phyloP scores from a whole-genome alignment of 2,329 filamentous ascomycete genomes.

The Davidsoniella neocaledoniae region DNA sequence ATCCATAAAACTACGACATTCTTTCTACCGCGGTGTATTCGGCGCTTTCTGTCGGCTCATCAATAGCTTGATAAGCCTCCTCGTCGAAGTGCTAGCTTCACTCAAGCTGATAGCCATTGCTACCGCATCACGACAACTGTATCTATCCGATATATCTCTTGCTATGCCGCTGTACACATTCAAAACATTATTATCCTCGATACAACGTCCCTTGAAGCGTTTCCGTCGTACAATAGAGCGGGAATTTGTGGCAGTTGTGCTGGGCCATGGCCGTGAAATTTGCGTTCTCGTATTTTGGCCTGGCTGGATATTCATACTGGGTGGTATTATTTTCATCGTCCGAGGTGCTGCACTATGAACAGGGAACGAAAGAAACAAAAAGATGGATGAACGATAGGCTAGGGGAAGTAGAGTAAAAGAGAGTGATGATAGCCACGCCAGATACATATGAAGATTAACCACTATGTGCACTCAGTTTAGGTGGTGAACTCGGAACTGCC shows the following conservation, averaged over 20 bases:
- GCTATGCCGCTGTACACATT: not conserved
- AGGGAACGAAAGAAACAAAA: too few species aligned
- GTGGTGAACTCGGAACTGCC: slow-evolving; percentile 4
- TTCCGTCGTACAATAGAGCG: slow-evolving; percentile 20
- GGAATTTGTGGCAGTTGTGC: slow-evolving; percentile 33
- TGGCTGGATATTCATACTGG: slow-evolving; percentile 32
- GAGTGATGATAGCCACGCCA: too few species aligned
- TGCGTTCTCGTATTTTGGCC: slow-evolving; percentile 39
- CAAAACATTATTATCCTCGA: not conserved
- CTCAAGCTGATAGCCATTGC: not conserved
- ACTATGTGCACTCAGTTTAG: not conserved
- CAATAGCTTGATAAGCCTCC: not conserved
- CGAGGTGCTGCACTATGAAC: slow-evolving; percentile 5
- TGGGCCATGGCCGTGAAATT: slow-evolving; percentile 32
- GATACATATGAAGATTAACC: too few species aligned
- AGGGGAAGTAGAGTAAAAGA: too few species aligned
- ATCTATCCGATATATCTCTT: too few species aligned
- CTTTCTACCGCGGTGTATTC: not conserved
- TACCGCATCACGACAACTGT: not conserved
- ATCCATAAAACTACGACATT: too few species aligned
- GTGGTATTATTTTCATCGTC: slow-evolving; percentile 8
- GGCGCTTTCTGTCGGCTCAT: not conserved
- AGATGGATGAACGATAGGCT: too few species aligned
- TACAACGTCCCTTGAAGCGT: not conserved
- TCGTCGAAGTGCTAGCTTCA: not conserved